Conservation (phyloP, 2,329 filamentous ascomycete species). For the Phialophora macrospora region DNA sequence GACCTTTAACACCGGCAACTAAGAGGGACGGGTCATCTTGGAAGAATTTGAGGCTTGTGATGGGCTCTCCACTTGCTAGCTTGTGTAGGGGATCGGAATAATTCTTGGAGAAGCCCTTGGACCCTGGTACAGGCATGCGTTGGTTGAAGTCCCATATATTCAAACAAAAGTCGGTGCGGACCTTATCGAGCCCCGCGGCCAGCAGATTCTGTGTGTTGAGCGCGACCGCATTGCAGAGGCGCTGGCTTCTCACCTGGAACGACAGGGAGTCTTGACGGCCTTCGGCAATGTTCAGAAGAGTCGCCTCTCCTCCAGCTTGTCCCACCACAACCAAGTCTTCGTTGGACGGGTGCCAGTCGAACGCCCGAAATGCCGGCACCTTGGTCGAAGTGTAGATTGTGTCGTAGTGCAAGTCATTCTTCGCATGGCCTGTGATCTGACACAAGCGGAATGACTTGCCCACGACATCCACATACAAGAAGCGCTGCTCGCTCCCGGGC, state of each 20-base stretch:
- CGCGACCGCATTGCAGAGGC: constrained; percentile 68
- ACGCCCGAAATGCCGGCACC: constrained; percentile 66
- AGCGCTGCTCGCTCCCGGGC: constrained; percentile 56
- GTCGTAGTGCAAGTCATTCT: constrained; percentile 55
- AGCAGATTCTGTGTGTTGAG: constrained; percentile 63
- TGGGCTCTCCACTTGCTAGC: constrained; percentile 65
- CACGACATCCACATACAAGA: constrained; percentile 66
- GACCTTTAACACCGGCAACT: constrained; percentile 64
- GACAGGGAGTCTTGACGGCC: constrained; percentile 53
- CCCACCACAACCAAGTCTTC: constrained; percentile 65
- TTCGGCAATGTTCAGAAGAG: constrained; percentile 61
- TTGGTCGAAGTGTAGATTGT: constrained; percentile 59
- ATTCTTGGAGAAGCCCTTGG: constrained; percentile 35
- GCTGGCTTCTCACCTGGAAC: constrained; percentile 65
- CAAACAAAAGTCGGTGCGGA: constrained; percentile 67
- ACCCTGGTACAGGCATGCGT: constrained; percentile 47
- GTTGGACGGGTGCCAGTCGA: constrained; percentile 67
- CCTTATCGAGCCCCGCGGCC: constrained; percentile 66
- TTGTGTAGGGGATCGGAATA: constrained; percentile 59
- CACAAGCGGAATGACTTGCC: constrained; percentile 65
- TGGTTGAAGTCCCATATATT: constrained; percentile 68
- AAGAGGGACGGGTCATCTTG: constrained; percentile 63
- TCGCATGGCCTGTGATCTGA: constrained; percentile 51
- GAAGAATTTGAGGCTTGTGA: constrained; percentile 69
- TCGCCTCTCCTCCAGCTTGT: constrained; percentile 65